A percentile compares a stretch with the other conserved stretches of the same genome.
These are phyloP conservation scores for Tolypocladium guangdongense DNA, from an alignment of 2,329 filamentous ascomycete species.

Conservation along the genomic window DNA sequence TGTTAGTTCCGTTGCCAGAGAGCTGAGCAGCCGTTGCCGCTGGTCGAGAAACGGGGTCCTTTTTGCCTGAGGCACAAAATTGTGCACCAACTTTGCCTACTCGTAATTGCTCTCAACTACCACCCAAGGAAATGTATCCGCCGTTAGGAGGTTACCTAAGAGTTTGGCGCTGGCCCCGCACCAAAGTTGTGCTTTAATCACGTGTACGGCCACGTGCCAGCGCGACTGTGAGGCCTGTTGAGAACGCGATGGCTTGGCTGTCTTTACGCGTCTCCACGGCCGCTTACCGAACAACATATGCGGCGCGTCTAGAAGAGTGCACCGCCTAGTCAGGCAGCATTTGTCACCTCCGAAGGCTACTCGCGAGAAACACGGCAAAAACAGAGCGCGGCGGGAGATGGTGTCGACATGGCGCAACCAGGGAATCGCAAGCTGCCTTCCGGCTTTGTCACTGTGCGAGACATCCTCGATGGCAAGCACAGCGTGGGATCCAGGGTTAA, in stretches of 20 bases:
- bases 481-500: conserved; percentile 29
- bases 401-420: neutral
- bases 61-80: conserved; percentile 7
- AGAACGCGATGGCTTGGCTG: neutral
- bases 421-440: conserved; percentile 7
- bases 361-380: no score
- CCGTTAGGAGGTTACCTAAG: neutral
- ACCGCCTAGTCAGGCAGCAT: neutral
- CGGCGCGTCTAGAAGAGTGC: neutral
- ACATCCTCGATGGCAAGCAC: conserved; percentile 30
- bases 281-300: no score
- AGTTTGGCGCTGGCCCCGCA: neutral
- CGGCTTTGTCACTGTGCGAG: conserved; percentile 20
- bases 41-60: conserved; percentile 1
- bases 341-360: no score
- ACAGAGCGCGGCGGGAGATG: neutral
- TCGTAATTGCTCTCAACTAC: no score
- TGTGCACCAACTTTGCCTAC: neutral
- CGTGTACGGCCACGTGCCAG: conserved; percentile 13
- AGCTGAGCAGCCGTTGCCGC: conserved; percentile 8
- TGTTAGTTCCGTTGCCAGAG: conserved; percentile 9
- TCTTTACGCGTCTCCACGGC: neutral
- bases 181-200: conserved; percentile 4
- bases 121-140: neutral
- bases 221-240: conserved; percentile 7